Base-by-base conservation (phyloP, 441 rosid genomes). In the Capsella rubella region DNA sequence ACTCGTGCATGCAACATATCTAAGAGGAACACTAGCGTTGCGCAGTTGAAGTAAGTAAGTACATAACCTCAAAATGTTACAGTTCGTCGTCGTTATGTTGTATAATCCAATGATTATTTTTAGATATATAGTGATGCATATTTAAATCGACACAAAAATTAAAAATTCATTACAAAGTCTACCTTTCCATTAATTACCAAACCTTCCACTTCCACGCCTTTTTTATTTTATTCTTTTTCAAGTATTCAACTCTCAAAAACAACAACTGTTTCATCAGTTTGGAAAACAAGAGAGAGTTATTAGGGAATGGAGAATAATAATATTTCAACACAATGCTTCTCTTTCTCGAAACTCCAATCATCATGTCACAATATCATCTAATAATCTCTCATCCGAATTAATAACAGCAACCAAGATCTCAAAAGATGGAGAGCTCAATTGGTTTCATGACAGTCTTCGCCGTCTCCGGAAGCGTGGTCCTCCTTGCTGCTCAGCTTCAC, bases 391-490 rank as follows among this genome's bases (percentile, higher is more conserved):
- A 69, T 72, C 45, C 9, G 14, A 10, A 12, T 3, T 31, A 53
- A 34, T 31, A 53, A 45, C 28, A 64, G 50, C 67, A 28, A 39
- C 27, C 25, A 29, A 21, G 14, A 11, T 47, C 15, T n/a, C 43
- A 69, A n/a, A 37, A 35, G 40, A 86, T 87, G 91, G 82, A 79
- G 71, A 78, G 63, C 52, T 74, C 83, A 1, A 40, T 76, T 54
- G 86, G 95, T 50, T 78, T 90, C 64, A 74, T 92, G 84, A 87
- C 90, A 6, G 96, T 89, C 27, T 85, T 88, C 45, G 96, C 88
- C 0, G 89, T 90, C 64, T 90, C 95, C 1, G 91, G 96, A 63
- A 85, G 90, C 45, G 87, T 92, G 3, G 89, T 84, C 68, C 78
- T 92, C 50, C 67, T 92, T 34, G 89, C 86, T 6, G 78, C 80